Percentiles rank a stretch among this genome's conserved stretches.
Evolutionary conservation across 78 protist genomes (phyloP).

Genomic region (Creolimax fragrantissima): DNA sequence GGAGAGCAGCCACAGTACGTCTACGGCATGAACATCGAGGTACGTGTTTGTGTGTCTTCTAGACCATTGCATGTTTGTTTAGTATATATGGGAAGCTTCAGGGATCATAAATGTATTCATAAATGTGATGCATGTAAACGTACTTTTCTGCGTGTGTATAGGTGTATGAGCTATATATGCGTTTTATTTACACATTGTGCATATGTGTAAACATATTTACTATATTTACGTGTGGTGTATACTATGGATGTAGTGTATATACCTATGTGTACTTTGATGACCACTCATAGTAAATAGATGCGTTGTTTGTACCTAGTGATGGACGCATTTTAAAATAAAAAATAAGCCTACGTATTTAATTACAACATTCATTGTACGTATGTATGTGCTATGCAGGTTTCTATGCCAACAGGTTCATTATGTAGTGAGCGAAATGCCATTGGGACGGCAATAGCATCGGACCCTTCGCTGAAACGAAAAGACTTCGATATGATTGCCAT

Average conservation of each 20-base stretch:
- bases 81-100: not conserved
- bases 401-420: slow-evolving; percentile 24
- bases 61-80: not conserved
- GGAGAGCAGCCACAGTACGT: not conserved
- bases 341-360: not conserved
- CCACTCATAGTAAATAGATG: not conserved
- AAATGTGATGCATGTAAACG: not conserved
- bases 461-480: not conserved
- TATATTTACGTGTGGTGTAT: not conserved
- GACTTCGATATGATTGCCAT: slow-evolving; percentile 15
- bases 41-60: not conserved
- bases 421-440: slow-evolving; percentile 21
- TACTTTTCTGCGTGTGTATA: not conserved
- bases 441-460: slow-evolving; percentile 5
- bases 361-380: not conserved
- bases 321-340: not conserved
- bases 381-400: too few species aligned
- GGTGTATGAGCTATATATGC: not conserved
- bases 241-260: not conserved
- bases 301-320: not conserved
- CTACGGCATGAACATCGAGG: not conserved
- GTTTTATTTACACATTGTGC: not conserved
- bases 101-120: not conserved
- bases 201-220: not conserved
- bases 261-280: not conserved